These are phyloP conservation scores for Septoria petroselini DNA, from an alignment of 2,329 filamentous ascomycete species.

Conservation along the genomic window DNA sequence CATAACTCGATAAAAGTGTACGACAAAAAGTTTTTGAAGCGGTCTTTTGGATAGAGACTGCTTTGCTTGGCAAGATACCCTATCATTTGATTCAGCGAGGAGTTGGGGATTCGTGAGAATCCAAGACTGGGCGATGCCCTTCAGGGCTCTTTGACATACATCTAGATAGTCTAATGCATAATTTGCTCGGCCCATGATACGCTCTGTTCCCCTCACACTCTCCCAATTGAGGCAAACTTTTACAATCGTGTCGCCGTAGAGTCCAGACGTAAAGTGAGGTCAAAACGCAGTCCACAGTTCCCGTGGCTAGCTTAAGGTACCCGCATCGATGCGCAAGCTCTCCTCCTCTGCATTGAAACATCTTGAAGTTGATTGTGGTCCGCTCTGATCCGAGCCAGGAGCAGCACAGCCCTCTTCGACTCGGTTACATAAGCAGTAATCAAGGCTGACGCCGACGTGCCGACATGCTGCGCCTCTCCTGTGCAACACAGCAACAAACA, in stretches of 20 bases:
- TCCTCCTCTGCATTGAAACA: neutral
- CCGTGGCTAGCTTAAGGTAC: too few relatives aligned
- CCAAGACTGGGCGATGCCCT: neutral
- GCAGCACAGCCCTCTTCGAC: conserved; percentile 1
- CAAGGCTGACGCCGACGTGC: too few relatives aligned
- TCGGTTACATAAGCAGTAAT: too few relatives aligned
- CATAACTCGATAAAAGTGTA: too few relatives aligned
- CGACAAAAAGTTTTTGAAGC: too few relatives aligned
- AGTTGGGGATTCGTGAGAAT: neutral
- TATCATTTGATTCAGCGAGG: conserved; percentile 7
- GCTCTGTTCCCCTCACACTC: neutral
- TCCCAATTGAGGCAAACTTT: neutral
- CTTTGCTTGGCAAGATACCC: conserved; percentile 13
- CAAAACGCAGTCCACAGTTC: neutral
- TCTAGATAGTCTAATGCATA: neutral
- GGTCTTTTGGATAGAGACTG: too few relatives aligned
- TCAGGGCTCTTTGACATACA: too few relatives aligned
- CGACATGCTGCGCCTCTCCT: too few relatives aligned
- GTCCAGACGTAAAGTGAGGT: neutral
- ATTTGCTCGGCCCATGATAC: neutral
- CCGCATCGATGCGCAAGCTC: neutral
- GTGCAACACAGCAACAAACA: too few relatives aligned
- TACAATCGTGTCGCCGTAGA: neutral
- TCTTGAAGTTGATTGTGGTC: conserved; percentile 1
- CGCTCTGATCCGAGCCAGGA: conserved; percentile 4